Percentiles rank a stretch among this genome's conserved stretches.
These are phyloP conservation scores for Plasmopara muralis DNA, from an alignment of 352 stramenopile species.

Conservation along the genomic window DNA sequence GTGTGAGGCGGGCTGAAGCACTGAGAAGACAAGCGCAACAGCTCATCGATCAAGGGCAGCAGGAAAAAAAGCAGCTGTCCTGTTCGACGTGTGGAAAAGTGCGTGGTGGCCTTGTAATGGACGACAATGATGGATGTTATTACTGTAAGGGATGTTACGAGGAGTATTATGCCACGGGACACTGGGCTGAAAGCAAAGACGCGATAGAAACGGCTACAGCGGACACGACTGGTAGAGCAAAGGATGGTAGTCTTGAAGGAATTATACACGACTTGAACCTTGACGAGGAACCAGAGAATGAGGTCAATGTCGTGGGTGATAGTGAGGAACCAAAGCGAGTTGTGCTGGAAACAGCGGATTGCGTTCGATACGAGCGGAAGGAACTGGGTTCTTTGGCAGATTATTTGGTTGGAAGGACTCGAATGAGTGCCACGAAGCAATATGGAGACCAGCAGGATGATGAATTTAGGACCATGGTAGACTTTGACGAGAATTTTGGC, in stretches of 20 bases:
- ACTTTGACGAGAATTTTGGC: neutral
- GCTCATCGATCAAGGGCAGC: conserved; percentile 6
- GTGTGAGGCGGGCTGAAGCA: conserved; percentile 21
- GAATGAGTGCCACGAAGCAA: neutral
- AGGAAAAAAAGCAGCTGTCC: neutral
- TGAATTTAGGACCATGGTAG: neutral
- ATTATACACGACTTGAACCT: conserved; percentile 2
- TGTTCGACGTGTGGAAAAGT: conserved; percentile 50
- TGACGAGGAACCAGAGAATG: neutral
- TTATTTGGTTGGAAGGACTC: conserved; percentile 14
- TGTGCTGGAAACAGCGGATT: conserved; percentile 3
- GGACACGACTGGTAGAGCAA: neutral
- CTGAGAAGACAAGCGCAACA: conserved; percentile 9
- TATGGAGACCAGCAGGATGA: conserved; percentile 5
- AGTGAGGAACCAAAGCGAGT: conserved; percentile 1
- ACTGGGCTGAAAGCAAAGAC: neutral
- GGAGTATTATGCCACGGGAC: conserved; percentile 45
- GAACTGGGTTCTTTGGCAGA: conserved; percentile 29
- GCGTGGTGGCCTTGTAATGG: conserved; percentile 33
- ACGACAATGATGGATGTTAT: conserved; percentile 53
- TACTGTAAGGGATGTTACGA: conserved; percentile 70
- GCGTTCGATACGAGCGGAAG: conserved; percentile 20
- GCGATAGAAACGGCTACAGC: conserved; percentile 2
- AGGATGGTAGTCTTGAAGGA: neutral
- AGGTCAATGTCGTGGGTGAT: conserved; percentile 1